Evolutionary conservation across 2,329 filamentous ascomycete genomes (phyloP), one percentile per base, ranked within the genome.

Genomic region (Aureobasidium subglaciale): DNA sequence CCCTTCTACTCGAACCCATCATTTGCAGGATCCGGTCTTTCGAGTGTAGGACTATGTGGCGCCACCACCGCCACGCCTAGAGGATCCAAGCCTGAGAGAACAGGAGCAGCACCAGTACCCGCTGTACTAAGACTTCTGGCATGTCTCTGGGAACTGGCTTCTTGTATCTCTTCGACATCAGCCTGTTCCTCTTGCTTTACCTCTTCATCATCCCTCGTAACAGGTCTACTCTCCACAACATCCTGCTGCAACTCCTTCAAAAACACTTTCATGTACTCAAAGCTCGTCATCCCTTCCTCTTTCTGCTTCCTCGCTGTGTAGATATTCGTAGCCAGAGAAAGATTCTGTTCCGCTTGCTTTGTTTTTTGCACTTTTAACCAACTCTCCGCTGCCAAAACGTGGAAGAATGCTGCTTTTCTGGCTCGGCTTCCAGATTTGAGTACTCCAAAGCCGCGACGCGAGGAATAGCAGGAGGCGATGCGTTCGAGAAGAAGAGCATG

Each of bases 341-440:
- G 78, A 60, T 88, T 89, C 57, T 82, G 79, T 61, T 89, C 87
- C 1, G 90, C 88, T 65, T 95, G 87, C 13, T 87, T 81, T 53
- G 84, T 83, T 65, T 92, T 91, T 30, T 81, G 83, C 59, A 91
- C 81, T 49, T 80, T 80, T 55, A 92, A 76, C 93, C 93, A 99
- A 1, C 84, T 80, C 63, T 96, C 87, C 0, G 90, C 85, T 1
- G 88, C 87, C 35, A 96, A 78, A 20, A 93, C 79, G 61, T 85
- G 87, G 91, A 91, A 99, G 60, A 95, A 81, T 0, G 88, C 93
- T 2, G 91, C 88, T 74, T 96, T 99, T 46, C 93, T 80, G 58
- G 79, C 80, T 59, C 92, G 80, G 8, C 80, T 78, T 15, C 91
- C 90, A 77, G 85, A 87, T 34, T 75, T 75, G 58, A 84, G 80